Conservation (phyloP, 768 basidiomycete genomes). For the Cystofilobasidium macerans region DNA sequence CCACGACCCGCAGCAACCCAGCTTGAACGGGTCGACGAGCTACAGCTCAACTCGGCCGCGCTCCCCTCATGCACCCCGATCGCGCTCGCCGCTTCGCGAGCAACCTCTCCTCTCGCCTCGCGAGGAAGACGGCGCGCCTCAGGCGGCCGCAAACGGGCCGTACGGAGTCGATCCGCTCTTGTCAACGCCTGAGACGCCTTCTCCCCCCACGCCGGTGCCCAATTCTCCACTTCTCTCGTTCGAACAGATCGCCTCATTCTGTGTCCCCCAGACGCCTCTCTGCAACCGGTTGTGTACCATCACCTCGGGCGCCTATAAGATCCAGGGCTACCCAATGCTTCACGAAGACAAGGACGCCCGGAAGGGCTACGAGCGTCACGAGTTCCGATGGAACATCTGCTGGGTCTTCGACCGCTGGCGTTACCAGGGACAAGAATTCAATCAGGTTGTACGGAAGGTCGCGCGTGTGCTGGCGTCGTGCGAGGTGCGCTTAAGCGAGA, state of each 20-base stretch:
- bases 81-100: too few relatives aligned
- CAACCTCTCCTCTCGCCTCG: too few relatives aligned
- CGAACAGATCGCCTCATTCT: constrained; percentile 80
- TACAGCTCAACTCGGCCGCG: too few relatives aligned
- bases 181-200: constrained; percentile 1
- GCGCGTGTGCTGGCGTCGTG: constrained; percentile 76
- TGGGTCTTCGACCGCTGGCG: constrained; percentile 79
- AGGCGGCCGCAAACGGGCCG: not conserved
- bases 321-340: constrained; percentile 77
- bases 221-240: constrained; percentile 62
- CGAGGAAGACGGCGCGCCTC: too few relatives aligned
- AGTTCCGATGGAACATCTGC: constrained; percentile 87
- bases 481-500: constrained; percentile 63
- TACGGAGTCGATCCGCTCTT: constrained; percentile 10
- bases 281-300: constrained; percentile 81
- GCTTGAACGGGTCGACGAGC: not conserved
- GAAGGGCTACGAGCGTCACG: constrained; percentile 67
- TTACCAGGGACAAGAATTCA: constrained; percentile 88
- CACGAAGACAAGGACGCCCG: constrained; percentile 32
- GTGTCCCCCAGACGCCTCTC: constrained; percentile 75
- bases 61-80: too few relatives aligned
- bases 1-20: not conserved
- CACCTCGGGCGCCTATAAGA: constrained; percentile 55
- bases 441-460: constrained; percentile 88
- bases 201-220: constrained; percentile 15